Conservation (phyloP, 2,329 filamentous ascomycete genomes). For the Mycogone perniciosa region DNA sequence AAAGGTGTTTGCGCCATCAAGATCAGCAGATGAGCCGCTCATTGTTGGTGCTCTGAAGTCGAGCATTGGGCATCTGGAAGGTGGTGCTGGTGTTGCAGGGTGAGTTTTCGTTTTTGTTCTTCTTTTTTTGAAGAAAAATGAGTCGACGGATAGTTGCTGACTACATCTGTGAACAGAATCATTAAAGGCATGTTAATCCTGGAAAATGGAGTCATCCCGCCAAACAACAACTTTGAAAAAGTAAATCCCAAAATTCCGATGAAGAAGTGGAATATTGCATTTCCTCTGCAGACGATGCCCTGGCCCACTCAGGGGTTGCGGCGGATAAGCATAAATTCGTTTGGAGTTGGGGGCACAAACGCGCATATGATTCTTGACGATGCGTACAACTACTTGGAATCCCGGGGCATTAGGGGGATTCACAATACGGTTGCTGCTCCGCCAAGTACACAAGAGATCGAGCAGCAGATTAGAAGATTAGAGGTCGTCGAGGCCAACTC, state of each 20-base stretch:
- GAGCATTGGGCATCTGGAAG: conserved; percentile 7
- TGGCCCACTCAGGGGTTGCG: conserved; percentile 33
- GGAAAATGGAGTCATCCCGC: conserved; percentile 7
- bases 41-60: conserved; percentile 6
- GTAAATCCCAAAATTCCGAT: conserved; percentile 5
- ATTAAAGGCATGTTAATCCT: conserved; percentile 6
- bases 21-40: conserved; percentile 1
- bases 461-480: neutral
- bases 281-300: conserved; percentile 25
- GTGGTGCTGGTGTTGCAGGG: conserved; percentile 5
- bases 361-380: conserved; percentile 37
- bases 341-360: conserved; percentile 44
- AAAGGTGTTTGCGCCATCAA: conserved; percentile 5
- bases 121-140: no score
- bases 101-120: conserved; percentile 1
- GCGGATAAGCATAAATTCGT: conserved; percentile 39
- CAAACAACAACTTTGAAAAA: conserved; percentile 2
- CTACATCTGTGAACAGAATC: conserved; percentile 5
- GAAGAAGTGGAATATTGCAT: conserved; percentile 15
- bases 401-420: neutral
- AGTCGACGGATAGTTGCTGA: neutral
- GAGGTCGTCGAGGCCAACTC: neutral
- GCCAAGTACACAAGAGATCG: neutral
- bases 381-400: conserved; percentile 6
- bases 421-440: conserved; percentile 1